Evolutionary conservation across 2,329 filamentous ascomycete species (phyloP), one percentile per base, ranked within the genome.

Genomic region (Didymella keratinophila): DNA sequence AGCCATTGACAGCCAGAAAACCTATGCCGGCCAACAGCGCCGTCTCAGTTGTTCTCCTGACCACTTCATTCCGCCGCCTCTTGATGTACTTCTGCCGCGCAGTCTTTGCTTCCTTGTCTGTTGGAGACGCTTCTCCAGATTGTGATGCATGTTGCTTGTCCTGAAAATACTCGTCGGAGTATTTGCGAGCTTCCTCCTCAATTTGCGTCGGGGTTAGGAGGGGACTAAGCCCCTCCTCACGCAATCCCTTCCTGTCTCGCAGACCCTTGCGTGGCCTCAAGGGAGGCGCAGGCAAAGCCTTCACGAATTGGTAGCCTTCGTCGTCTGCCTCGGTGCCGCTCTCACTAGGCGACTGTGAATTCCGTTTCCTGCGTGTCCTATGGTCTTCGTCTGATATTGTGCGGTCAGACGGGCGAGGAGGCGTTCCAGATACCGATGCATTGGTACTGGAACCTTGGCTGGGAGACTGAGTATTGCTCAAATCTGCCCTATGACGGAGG

Each of bases 321-420:
- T 98, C 94, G 70, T 97, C 94, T 37, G 94, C 94, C 74, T 98
- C 94, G 18, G 93, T 96, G 23, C 94, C 94, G 74, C 93, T 97
- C 67, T 97, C 93, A 75, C 92, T 97, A 11, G 86, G 86, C 36
- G 74, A 76, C 34, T 69, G 70, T 10, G 72, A 71, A 11, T 50
- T 37, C n/a, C 44, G 41, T 63, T 71, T 76, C 55, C 71, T 67
- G 25, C 69, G 63, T 41, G 66, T 71, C 39, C 66, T 65, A 16
- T 62, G 60, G 57, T 72, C 69, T 45, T 68, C 62, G 47, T 73
- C 73, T 41, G 65, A 65, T 62, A 63, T 63, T 59, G 65, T 65
- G 54, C 61, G 54, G 47, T 63, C 56, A 16, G 66, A 59, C 21
- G 65, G 60, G 16, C 53, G 56, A 30, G 62, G 60, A 18, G 57